These are phyloP conservation scores for Venturia asperata DNA, from an alignment of 2,329 filamentous ascomycete species.

Conservation along the genomic window DNA sequence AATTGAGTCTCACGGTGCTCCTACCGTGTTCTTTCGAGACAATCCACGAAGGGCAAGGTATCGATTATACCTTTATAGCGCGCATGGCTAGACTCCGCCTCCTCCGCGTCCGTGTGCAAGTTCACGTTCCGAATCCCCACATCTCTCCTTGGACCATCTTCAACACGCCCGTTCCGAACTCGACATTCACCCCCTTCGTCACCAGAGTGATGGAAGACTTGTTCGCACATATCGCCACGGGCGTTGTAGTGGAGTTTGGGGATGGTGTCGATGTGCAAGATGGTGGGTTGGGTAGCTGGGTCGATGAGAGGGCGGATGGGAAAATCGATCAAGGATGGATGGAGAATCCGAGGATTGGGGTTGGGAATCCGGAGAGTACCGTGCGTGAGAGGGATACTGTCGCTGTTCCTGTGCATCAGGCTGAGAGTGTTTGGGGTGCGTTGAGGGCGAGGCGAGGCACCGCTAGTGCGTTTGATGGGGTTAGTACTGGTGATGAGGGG, in stretches of 20 bases:
- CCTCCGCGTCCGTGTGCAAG: not conserved
- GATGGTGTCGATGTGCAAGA: not conserved
- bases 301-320: not conserved
- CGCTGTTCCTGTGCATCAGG: slow-evolving; percentile 1
- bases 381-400: not conserved
- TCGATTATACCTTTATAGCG: too few species aligned
- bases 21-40: too few species aligned
- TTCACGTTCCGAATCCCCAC: not conserved
- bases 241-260: not conserved
- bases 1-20: too few species aligned
- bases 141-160: not conserved
- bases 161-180: not conserved
- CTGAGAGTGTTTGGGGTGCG: not conserved
- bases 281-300: not conserved
- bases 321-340: not conserved
- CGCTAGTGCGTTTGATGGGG: not conserved
- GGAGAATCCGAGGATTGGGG: not conserved
- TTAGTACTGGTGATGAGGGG: not conserved
- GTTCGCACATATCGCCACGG: not conserved
- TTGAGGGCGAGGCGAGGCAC: not conserved
- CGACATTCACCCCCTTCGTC: slow-evolving; percentile 4
- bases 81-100: not conserved
- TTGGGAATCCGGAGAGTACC: too few species aligned
- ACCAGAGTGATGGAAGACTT: not conserved
- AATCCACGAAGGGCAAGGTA: too few species aligned